These are phyloP conservation scores for Plasmodium sp. DNA, from an alignment of 169 alveolate species.

Conservation along the genomic window DNA sequence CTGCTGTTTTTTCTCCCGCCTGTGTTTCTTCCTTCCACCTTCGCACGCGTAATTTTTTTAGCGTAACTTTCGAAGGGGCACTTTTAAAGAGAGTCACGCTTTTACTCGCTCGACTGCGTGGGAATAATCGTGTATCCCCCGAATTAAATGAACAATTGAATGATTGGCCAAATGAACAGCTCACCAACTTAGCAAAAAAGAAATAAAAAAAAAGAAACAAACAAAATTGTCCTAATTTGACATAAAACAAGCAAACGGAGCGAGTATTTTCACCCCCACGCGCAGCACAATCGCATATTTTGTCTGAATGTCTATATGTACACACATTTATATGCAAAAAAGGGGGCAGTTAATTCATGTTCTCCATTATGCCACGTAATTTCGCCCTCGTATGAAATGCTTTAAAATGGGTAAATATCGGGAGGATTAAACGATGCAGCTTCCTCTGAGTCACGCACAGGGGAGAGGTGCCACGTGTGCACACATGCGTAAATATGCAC, in stretches of 20 bases:
- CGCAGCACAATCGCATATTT: not conserved
- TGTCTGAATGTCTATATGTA: not conserved
- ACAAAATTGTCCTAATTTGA: not conserved
- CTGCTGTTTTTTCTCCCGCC: not conserved
- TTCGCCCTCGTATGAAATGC: not conserved
- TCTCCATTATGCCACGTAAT: slow-evolving; percentile 7
- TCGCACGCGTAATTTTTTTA: not conserved
- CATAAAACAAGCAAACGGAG: not conserved
- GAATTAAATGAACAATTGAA: not conserved
- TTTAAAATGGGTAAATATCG: slow-evolving; percentile 32
- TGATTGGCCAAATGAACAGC: not conserved
- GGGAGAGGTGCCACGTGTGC: not conserved
- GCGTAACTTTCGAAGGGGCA: not conserved
- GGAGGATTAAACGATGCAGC: not conserved
- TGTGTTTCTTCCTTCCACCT: not conserved
- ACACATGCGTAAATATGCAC: not conserved
- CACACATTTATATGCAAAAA: not conserved
- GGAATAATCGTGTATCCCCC: not conserved
- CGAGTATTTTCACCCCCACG: not conserved
- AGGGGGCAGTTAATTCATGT: not conserved
- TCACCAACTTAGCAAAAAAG: not conserved
- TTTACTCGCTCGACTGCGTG: not conserved
- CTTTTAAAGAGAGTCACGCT: not conserved
- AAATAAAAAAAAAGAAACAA: not conserved
- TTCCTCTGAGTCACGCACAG: not conserved